Conservation (phyloP, 768 basidiomycete species). For the Mrakia blollopis region DNA sequence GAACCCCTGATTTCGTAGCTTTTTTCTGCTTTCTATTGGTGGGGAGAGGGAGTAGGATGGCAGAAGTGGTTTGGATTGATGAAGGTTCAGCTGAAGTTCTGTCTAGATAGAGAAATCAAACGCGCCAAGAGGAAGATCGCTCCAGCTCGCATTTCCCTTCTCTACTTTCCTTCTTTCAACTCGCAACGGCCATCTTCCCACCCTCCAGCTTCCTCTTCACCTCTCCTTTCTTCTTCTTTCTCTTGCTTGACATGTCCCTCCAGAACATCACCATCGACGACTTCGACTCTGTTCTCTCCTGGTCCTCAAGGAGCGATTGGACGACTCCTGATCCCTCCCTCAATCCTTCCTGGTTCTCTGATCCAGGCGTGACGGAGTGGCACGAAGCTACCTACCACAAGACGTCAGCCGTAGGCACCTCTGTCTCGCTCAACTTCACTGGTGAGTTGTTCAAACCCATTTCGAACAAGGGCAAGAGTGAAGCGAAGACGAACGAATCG, state of each 20-base stretch:
- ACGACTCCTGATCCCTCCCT: conserved; percentile 42
- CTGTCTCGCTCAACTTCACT: conserved; percentile 42
- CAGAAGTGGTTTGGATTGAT: not conserved
- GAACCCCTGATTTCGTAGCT: not conserved
- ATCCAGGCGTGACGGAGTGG: conserved; percentile 39
- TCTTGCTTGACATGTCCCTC: not conserved
- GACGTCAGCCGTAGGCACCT: conserved; percentile 37
- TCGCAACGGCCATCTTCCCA: not conserved
- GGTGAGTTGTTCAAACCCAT: conserved; percentile 26
- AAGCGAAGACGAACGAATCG: not conserved
- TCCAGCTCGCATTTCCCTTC: not conserved
- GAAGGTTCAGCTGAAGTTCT: not conserved
- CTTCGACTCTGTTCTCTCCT: conserved; percentile 42
- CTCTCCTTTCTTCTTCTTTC: not conserved
- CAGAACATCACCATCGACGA: conserved; percentile 42
- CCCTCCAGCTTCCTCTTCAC: not conserved
- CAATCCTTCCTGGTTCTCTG: conserved; percentile 41
- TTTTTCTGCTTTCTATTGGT: not conserved
- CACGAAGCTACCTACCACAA: conserved; percentile 44
- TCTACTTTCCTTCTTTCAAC: not conserved
- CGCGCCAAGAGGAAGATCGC: not conserved
- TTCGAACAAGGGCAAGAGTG: not conserved
- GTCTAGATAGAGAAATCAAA: not conserved
- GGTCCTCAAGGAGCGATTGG: conserved; percentile 39
- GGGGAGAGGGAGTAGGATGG: not conserved